A percentile compares a stretch with the other conserved stretches of the same genome.
These are phyloP conservation scores for Tetrapisispora taiwanensis DNA, from an alignment of 805 yeast genomes.

Conservation along the genomic window DNA sequence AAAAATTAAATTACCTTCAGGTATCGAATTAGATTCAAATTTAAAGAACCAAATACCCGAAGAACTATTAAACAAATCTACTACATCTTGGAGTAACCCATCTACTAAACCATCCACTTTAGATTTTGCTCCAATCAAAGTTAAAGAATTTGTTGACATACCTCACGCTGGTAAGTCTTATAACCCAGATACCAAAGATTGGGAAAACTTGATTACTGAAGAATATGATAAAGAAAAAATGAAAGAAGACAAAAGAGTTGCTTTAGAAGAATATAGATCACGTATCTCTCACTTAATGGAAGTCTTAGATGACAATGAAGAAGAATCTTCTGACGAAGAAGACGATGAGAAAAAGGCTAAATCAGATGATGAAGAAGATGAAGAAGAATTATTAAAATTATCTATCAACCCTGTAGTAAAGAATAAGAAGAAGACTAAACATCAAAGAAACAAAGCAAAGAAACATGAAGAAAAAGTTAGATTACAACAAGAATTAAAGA, in stretches of 20 bases:
- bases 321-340: constrained; percentile 31
- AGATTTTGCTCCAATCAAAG: constrained; percentile 40
- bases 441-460: constrained; percentile 64
- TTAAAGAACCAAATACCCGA: constrained; percentile 30
- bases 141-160: constrained; percentile 39
- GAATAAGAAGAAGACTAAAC: constrained; percentile 61
- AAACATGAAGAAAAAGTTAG: constrained; percentile 49
- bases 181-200: constrained; percentile 75
- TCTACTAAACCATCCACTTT: constrained; percentile 47
- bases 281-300: constrained; percentile 58
- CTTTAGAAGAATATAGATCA: constrained; percentile 51
- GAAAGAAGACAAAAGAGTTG: constrained; percentile 53
- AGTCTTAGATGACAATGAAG: constrained; percentile 50
- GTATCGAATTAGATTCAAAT: constrained; percentile 18
- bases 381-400: constrained; percentile 33
- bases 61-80: constrained; percentile 31
- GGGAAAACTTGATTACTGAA: constrained; percentile 61
- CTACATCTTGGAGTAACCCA: constrained; percentile 43
- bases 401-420: constrained; percentile 66
- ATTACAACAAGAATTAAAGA: constrained; percentile 48
- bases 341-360: constrained; percentile 23
- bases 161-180: constrained; percentile 86
- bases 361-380: constrained; percentile 31
- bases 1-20: constrained; percentile 20
- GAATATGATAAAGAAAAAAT: constrained; percentile 60